Base-by-base conservation (phyloP, 768 basidiomycete genomes). In the Collybia sp. region DNA sequence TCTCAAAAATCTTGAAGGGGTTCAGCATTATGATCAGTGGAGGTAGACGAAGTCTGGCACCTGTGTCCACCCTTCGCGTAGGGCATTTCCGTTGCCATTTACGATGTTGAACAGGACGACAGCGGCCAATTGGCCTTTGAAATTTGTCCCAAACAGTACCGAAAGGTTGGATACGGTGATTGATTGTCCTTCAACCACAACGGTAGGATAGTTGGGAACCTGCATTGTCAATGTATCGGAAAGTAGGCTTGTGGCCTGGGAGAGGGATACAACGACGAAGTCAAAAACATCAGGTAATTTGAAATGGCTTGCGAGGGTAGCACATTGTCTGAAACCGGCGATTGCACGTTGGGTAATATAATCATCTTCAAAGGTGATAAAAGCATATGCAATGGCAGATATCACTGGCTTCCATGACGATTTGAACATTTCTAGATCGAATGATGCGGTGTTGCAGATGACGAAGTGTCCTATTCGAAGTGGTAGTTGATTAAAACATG, bases 61-160 rank as follows among this genome's bases (percentile, higher is more conserved):
- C 72, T 91, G 88, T 3, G 81, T 83, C 96, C 96, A 99, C 18
- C 95, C 94, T 62, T 94, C 92, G 25, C 94, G 79, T 42, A 99
- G 77, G 9, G 92, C 88, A 53, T 92, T 88, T 6, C 91, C 93
- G 60, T 98, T 94, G 10, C 93, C 89, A 56, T 98, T 97, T 12
- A 96, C 91, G 41, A 98, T 95, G 51, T 94, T 94, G 71, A 99
- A 99, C 43, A 99, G 66, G 8, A 98, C 92, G 18, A 99, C 95
- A 12, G 95, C 93, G 31, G 96, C 95, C 17, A 99, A 73, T 58
- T 99, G 96, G 8, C 89, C 88, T 61, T 91, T 88, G 71, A 97
- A 88, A 61, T 93, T 93, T 34, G 86, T 93, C 20, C 96, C 96
- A 61, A 99, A 97, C 49, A 81, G 85, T 42, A 98, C 85, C 0